These are phyloP conservation scores for Penicillium vulpinum DNA, from an alignment of 2,329 filamentous ascomycete genomes.

Conservation along the genomic window DNA sequence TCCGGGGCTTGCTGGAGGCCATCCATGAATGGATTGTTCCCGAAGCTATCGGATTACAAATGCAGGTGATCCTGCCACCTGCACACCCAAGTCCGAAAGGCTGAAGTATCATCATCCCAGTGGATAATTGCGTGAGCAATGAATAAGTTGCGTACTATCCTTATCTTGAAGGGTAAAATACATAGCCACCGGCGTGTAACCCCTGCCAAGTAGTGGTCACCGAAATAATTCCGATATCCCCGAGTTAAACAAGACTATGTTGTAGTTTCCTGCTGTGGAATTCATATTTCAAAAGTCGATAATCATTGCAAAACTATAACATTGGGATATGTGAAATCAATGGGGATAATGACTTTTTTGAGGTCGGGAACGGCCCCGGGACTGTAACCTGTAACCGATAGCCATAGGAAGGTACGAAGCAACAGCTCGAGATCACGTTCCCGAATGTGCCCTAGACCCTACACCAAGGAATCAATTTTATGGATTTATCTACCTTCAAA, in stretches of 20 bases:
- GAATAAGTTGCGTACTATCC: not conserved
- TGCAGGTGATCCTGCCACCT: not conserved
- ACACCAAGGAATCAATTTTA: not conserved
- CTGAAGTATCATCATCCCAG: not conserved
- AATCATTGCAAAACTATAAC: no score
- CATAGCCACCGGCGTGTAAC: not conserved
- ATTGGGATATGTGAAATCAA: not conserved
- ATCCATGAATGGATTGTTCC: no score
- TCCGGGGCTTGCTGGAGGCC: not conserved
- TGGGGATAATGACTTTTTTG: not conserved
- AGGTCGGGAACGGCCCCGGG: not conserved
- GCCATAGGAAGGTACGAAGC: not conserved
- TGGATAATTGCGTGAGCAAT: not conserved
- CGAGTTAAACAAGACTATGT: not conserved
- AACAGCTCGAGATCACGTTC: not conserved
- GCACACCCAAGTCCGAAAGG: not conserved
- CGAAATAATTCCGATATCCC: not conserved
- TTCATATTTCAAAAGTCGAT: not conserved
- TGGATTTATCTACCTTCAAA: not conserved
- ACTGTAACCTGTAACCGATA: no score
- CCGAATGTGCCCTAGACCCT: conserved; percentile 1
- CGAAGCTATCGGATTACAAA: not conserved
- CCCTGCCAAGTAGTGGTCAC: not conserved
- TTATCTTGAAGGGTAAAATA: not conserved
- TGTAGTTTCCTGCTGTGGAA: not conserved